These are phyloP conservation scores for Colletotrichum horii DNA, from an alignment of 2,329 filamentous ascomycete species.

Conservation along the genomic window DNA sequence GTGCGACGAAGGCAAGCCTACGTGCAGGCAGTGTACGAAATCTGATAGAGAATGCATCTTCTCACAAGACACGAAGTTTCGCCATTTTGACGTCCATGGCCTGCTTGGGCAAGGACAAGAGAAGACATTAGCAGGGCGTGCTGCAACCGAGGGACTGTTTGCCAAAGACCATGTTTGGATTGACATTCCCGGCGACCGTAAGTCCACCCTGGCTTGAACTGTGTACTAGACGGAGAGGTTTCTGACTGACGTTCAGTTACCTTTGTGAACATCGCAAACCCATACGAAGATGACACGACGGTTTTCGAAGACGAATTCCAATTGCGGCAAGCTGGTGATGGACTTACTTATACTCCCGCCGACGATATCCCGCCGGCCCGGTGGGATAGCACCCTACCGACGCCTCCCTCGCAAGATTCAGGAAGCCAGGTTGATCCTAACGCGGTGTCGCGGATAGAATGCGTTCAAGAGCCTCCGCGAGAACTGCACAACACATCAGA, in stretches of 20 bases:
- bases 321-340: background rate
- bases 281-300: background rate
- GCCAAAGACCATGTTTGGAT: background rate
- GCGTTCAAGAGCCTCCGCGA: background rate
- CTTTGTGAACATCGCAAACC: background rate
- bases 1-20: slow-evolving; percentile 28
- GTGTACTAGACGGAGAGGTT: background rate
- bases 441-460: background rate
- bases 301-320: background rate
- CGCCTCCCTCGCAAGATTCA: background rate
- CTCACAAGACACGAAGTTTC: background rate
- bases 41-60: slow-evolving; percentile 17
- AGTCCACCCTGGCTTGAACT: background rate
- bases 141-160: background rate
- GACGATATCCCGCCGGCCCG: background rate
- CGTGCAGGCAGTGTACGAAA: slow-evolving; percentile 25
- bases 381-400: background rate
- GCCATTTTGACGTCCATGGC: background rate
- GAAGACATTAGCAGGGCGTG: background rate
- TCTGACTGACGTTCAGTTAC: background rate
- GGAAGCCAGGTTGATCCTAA: background rate
- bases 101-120: background rate
- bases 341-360: background rate
- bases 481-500: background rate
- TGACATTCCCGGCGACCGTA: background rate